Evolutionary conservation across 139 green algal species (phyloP), one percentile per base, ranked within the genome.

Genomic region (Chlorella sp.): DNA sequence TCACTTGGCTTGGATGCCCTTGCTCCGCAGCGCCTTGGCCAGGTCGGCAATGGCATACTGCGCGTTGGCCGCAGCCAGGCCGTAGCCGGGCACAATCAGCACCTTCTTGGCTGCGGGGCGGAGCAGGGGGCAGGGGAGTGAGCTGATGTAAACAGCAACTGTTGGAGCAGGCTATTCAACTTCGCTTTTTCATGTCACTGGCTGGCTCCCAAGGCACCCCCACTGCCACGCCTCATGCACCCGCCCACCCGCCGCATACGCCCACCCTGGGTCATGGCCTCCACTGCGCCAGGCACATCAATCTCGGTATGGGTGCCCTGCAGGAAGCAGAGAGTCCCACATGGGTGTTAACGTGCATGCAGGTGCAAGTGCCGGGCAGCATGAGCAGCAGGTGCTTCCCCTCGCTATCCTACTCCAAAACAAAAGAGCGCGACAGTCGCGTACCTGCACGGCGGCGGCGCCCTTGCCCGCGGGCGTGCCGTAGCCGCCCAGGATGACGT

Each of bases 61-160:
- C 18, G 94, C 95, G n/a, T 90, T 91, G 34, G 95, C 95, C 13
- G 98, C 95, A 7, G 95, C 95, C 67, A 98, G 88, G 55, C 95
- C 95, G 82, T 98, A 98, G 17, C 95, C 94, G 26, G 95, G 95
- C 78, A 97, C 95, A 55, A 98, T 96, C 47, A 98, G 88, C 51
- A 98, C 93, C 38, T 85, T 92, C 78, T 68, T 70, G 16, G 92
- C 93, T 39, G 64, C 65, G 25, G 73, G 47, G 25, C 6, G 44
- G 7, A 60, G 51, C 11, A 21, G 51, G 51, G 12, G 51, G 51
- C 12, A 21, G 51, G 12, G 21, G 12, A 15, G 51, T 21, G 51
- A 60, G 13, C 51, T 55, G 51, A 23, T 60, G 13, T 15, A 60
- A 9, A 4, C 3, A 30, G 21, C 36, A 11, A 1, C 21, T 55